Evolutionary conservation across 495 filamentous ascomycete species (phyloP).

Genomic region (Amorphotheca resinae): DNA sequence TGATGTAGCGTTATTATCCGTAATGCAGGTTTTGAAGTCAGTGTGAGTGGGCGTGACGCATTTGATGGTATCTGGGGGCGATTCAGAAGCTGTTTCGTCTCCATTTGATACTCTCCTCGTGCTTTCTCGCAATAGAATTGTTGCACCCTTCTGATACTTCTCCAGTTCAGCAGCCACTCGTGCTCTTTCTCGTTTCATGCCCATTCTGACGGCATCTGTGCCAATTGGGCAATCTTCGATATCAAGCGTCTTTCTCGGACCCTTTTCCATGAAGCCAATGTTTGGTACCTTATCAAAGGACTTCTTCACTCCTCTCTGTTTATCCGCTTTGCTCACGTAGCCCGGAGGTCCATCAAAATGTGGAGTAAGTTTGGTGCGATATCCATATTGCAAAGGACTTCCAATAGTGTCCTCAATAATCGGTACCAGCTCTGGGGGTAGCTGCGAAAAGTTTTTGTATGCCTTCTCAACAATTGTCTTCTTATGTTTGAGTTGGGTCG

Average conservation of each 20-base stretch:
- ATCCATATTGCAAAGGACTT: constrained; percentile 79
- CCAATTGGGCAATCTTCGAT: constrained; percentile 97
- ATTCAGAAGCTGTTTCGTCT: constrained; percentile 11
- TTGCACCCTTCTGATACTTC: constrained; percentile 70
- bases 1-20: constrained; percentile 63
- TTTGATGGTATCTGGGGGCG: constrained; percentile 14
- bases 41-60: constrained; percentile 36
- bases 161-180: constrained; percentile 55
- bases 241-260: constrained; percentile 58
- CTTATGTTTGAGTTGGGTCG: constrained; percentile 75
- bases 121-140: constrained; percentile 75
- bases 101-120: constrained; percentile 55
- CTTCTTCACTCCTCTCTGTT: constrained; percentile 29
- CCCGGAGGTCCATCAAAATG: constrained; percentile 69
- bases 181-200: constrained; percentile 60
- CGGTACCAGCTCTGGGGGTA: constrained; percentile 65
- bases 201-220: constrained; percentile 67
- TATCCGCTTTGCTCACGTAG: constrained; percentile 26
- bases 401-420: constrained; percentile 72
- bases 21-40: constrained; percentile 76
- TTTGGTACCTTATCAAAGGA: constrained; percentile 47
- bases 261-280: constrained; percentile 86
- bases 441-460: constrained; percentile 76
- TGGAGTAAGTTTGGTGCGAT: constrained; percentile 91
- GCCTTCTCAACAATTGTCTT: constrained; percentile 79